Base-by-base conservation (phyloP, 805 yeast species). In the Candida qinlingensis region DNA sequence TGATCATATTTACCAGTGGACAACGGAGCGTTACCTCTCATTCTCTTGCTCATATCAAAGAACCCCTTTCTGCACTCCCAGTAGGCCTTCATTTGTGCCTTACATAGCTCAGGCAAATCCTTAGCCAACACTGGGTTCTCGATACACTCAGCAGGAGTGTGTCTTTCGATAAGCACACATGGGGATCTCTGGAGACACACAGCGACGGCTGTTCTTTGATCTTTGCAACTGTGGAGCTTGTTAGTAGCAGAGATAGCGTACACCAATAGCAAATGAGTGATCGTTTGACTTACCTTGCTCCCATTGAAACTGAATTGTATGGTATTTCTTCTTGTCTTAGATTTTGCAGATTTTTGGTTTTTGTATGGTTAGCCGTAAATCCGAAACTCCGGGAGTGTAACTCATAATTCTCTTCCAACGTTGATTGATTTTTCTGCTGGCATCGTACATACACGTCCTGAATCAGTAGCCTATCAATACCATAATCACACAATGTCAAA, bases 151-250 rank as follows among this genome's bases (percentile, higher is more conserved):
- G 88, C 84, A 3, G 98, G 98, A 2, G 87, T 87, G 67, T 94
- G 76, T 55, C 99, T 76, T 53, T 94, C 87, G 26, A 92, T 77
- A 71, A 92, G 75, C 44, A 92, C 99, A 67, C 99, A 92, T 12
- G 98, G 98, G 5, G 97, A 90, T 61, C 97, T 79, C 66, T 92
- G 99, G 43, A 92, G 75, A 65, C 99, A 92, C 25, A 92, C 83
- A 8, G 98, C 98, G 49, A 94, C 87, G n/a, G 96, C 96, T 58
- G 80, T 89, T 61, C 91, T 80, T 63, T 92, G 95, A 67, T 92
- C 99, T 61, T 87, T 85, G 66, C 99, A 92, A 74, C 96, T 90
- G 28, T 11, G 8, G 1, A 26, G 12, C 2, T 7, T 39, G 48
- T 45, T 44, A 45, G 49, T 37, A 5, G 7, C 29, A 37, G 39